These are phyloP conservation scores for Neofusicoccum cordaticola DNA, from an alignment of 2,329 filamentous ascomycete species.

Conservation along the genomic window DNA sequence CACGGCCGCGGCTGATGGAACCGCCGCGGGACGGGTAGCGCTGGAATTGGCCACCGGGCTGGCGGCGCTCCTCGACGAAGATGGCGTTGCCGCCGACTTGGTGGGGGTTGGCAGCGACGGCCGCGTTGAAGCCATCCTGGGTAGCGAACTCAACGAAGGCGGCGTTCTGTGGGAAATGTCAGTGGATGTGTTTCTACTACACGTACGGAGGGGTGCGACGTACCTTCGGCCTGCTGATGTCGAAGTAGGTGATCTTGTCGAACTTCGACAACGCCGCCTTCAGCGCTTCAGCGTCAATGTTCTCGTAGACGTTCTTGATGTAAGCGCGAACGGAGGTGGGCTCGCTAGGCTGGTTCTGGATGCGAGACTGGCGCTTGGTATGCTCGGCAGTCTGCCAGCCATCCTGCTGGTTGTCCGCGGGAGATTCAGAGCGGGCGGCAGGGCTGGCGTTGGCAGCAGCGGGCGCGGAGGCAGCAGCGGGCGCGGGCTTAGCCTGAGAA, in stretches of 20 bases:
- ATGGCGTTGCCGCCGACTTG: constrained; percentile 78
- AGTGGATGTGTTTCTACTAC: constrained; percentile 14
- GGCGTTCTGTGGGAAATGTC: constrained; percentile 67
- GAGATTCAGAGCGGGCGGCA: constrained; percentile 26
- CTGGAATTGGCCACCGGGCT: constrained; percentile 43
- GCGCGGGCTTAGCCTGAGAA: constrained; percentile 16
- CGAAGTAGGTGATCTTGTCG: constrained; percentile 62
- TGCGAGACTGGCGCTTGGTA: constrained; percentile 78
- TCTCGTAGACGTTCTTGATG: constrained; percentile 93
- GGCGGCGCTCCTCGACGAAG: constrained; percentile 82
- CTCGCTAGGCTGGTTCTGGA: constrained; percentile 64
- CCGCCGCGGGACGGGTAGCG: constrained; percentile 38
- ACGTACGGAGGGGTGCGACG: constrained; percentile 21
- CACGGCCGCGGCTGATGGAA: constrained; percentile 56
- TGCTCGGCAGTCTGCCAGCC: constrained; percentile 91
- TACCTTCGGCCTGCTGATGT: constrained; percentile 73
- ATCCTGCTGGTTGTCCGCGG: constrained; percentile 40
- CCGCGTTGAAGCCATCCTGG: constrained; percentile 75
- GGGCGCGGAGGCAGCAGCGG: constrained; percentile 27
- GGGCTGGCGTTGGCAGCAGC: constrained; percentile 28
- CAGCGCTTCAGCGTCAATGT: constrained; percentile 73
- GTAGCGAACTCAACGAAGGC: constrained; percentile 94
- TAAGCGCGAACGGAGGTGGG: constrained; percentile 80
- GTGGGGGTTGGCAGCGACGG: constrained; percentile 81
- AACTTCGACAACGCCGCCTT: constrained; percentile 68